Evolutionary conservation across 192 early-diverging fungal genomes (phyloP).

Genomic region (Backusella australiensis): DNA sequence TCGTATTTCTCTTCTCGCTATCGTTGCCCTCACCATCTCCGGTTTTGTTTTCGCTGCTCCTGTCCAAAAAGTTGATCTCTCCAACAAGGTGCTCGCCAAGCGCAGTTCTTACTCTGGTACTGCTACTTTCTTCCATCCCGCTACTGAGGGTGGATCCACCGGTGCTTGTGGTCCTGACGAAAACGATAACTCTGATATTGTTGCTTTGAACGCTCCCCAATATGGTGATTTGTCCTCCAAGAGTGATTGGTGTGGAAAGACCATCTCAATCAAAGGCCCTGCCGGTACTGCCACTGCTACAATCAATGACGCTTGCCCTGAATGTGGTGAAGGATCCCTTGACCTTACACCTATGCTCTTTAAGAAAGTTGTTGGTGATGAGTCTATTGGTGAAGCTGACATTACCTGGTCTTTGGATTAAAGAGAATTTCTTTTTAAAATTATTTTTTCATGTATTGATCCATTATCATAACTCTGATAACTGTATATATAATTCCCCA

Average conservation of each 20-base stretch:
- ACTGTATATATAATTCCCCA: neutral
- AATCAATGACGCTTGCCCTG: constrained; percentile 52
- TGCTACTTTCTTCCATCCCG: constrained; percentile 16
- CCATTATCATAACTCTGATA: neutral
- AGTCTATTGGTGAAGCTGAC: constrained; percentile 40
- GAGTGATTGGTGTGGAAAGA: constrained; percentile 30
- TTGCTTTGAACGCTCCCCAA: no score
- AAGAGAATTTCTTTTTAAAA: neutral
- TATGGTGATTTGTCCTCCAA: constrained; percentile 4
- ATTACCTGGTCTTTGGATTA: constrained; percentile 53
- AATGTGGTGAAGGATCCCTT: constrained; percentile 46
- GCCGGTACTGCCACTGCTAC: constrained; percentile 45
- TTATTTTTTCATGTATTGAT: neutral
- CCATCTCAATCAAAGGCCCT: constrained; percentile 22
- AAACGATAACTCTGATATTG: neutral
- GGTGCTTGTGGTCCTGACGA: constrained; percentile 27
- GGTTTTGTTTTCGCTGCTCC: constrained; percentile 1
- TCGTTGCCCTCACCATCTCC: neutral
- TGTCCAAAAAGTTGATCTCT: neutral
- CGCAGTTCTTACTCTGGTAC: neutral
- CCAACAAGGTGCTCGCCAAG: neutral
- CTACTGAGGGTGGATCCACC: constrained; percentile 24
- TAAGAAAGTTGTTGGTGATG: constrained; percentile 45
- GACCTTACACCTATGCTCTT: constrained; percentile 53
- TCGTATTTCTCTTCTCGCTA: constrained; percentile 2